phyloP scores from a whole-genome alignment of 129 eudicot species.

The Flaveria brownii region DNA sequence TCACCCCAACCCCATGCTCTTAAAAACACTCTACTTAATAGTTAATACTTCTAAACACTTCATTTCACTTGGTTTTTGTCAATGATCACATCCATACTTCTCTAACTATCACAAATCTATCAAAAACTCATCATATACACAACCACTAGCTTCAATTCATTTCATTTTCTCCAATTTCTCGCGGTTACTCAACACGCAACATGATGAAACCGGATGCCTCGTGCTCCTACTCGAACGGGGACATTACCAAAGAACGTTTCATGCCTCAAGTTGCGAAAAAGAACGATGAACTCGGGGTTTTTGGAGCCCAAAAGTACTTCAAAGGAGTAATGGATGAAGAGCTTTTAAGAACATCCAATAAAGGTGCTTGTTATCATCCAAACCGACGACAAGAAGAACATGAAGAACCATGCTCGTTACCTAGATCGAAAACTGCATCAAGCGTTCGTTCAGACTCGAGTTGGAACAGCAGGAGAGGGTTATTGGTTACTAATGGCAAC shows the following conservation, averaged over 20 bases:
- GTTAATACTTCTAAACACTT: background rate
- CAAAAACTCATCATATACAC: conserved; percentile 20
- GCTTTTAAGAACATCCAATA: conserved; percentile 5
- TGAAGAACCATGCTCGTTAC: conserved; percentile 19
- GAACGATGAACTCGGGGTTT: conserved; percentile 63
- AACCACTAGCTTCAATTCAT: background rate
- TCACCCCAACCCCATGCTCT: background rate
- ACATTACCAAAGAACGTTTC: conserved; percentile 35
- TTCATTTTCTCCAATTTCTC: background rate
- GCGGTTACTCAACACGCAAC: background rate
- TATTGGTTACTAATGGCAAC: conserved; percentile 42
- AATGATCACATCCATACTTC: background rate
- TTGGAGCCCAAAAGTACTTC: conserved; percentile 85
- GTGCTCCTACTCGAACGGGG: conserved; percentile 48
- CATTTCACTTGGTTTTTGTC: background rate
- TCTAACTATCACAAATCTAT: conserved; percentile 10
- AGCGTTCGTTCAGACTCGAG: conserved; percentile 74
- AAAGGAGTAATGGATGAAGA: conserved; percentile 57
- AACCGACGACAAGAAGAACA: conserved; percentile 25
- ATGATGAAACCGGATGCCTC: conserved; percentile 38
- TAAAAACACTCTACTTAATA: too few relatives aligned
- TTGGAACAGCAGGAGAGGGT: conserved; percentile 62
- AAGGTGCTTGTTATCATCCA: background rate
- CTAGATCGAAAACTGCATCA: conserved; percentile 33
- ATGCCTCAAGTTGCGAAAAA: conserved; percentile 15